Evolutionary conservation across 352 stramenopile genomes (phyloP), one percentile per base, ranked within the genome.

Genomic region (Aphanomyces invadans): DNA sequence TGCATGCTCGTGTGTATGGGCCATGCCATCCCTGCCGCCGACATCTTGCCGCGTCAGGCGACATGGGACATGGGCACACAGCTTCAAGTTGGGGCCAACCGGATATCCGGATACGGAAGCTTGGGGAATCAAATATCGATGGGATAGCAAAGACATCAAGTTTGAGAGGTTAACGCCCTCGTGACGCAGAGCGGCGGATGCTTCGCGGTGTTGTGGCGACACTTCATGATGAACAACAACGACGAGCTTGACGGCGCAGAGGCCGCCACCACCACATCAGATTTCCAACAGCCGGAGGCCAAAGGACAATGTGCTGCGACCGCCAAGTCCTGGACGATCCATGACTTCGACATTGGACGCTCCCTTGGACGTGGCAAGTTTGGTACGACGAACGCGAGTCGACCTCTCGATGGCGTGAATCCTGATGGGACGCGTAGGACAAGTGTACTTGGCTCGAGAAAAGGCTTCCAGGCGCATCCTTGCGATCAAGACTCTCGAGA

Each of bases 401-500:
- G 1, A 3, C 10, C 21, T 45, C 5, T 45, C 32, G 32, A 25
- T 21, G 19, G 33, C 17, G n/a, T 48, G 62, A n/a, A n/a, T n/a
- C n/a, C n/a, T n/a, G 28, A 21, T 33, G 56, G 11, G 23, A 32
- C 42, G 26, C 52, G 17, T 46, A 77, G 72, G 84, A 0, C 80
- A 91, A 53, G 89, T 97, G 36, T 97, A 94, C 59, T 69, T 94
- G 64, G 88, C 88, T 2, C 76, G 84, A 2, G 87, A 96, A 68
- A 95, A 94, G 73, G 69, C 69, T n/a, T 88, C 87, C 15, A 79
- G 76, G 28, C 84, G 79, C 67, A 68, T 87, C 45, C 77, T 96
- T n/a, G 89, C 89, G 28, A 73, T 97, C 28, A 97, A 97, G 68
- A 81, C 97, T 62, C 72, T 97, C 31, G 84, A 92, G n/a, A 97